Evolutionary conservation across 257 asterid genomes (phyloP), one percentile per base, ranked within the genome.

Genomic region (Leptodermis oblonga): DNA sequence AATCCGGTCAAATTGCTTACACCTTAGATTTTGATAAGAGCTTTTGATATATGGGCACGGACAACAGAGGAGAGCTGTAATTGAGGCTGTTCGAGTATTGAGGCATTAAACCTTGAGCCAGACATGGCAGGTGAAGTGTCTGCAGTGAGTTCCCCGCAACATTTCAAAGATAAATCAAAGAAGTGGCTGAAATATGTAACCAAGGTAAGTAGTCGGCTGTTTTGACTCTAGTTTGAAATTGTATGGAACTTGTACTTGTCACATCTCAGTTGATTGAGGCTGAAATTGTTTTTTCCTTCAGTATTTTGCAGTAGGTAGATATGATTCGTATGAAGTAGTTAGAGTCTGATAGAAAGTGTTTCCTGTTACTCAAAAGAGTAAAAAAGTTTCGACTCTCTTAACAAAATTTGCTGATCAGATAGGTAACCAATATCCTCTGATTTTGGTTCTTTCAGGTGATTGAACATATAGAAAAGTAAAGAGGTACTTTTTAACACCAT

Each of bases 41-140:
- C 88, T 93, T 82, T 73, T 86, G 53, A 86, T 93, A 69, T 93
- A 87, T 61, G 99, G 96, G 76, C 96, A 93, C 74, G 96, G 92
- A 60, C 99, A 90, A 81, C 99, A 93, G 86, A 88, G 97, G 72
- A 87, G 83, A 82, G 96, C 97, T 71, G 73, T 88, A 77, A 87
- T 88, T 72, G 99, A 93, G 82, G 95, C 97, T 74, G 83, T 82
- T 42, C 96, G 97, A 68, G 68, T 93, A 63, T 77, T 84, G 78
- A 94, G 87, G 70, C 33, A 70, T 74, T 77, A 70, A 70, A 79
- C 74, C 75, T 52, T 22, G 84, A 74, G 76, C 75, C 72, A 55
- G 75, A 79, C 80, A 78, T 82, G 78, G 70, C 75, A 61, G 68
- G 72, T 68, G 88, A 80, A 58, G 58, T 78, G 65, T 67, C 82